These are phyloP conservation scores for Geranium rotundifolium DNA, from an alignment of 345 rosid species.

Conservation along the genomic window DNA sequence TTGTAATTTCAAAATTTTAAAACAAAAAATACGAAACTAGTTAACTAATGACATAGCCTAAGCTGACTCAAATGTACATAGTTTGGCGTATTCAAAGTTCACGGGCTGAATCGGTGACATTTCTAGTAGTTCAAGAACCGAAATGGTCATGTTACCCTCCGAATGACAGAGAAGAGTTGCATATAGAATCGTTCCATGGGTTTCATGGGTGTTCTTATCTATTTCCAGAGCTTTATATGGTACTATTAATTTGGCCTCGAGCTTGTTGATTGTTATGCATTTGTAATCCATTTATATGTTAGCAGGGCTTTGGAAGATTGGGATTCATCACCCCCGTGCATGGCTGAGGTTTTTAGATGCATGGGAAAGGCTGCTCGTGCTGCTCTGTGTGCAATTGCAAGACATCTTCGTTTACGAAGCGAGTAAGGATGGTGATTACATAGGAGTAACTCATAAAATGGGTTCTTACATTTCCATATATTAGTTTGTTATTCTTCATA, in stretches of 20 bases:
- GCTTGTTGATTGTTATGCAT: not conserved
- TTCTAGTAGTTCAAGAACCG: too few relatives aligned
- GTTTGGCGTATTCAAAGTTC: too few relatives aligned
- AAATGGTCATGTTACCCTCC: too few relatives aligned
- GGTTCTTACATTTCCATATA: not conserved
- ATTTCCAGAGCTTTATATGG: not conserved
- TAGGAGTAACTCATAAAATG: conserved; percentile 1
- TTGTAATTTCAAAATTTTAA: too few relatives aligned
- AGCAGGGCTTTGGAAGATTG: conserved; percentile 74
- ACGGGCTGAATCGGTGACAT: too few relatives aligned
- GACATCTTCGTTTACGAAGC: conserved; percentile 92
- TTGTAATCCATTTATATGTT: conserved; percentile 2
- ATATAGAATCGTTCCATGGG: not conserved
- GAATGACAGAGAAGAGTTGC: too few relatives aligned
- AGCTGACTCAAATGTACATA: too few relatives aligned
- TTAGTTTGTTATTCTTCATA: not conserved
- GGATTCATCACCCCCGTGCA: conserved; percentile 92
- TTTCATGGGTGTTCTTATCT: not conserved
- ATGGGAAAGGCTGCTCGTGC: conserved; percentile 97
- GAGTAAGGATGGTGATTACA: conserved; percentile 54
- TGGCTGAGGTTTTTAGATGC: conserved; percentile 79
- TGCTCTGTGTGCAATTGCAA: conserved; percentile 70
- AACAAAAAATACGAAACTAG: too few relatives aligned
- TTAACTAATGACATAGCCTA: too few relatives aligned
- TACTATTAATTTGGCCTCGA: not conserved